Conservation (phyloP, 768 basidiomycete species). For the Auriscalpium vulgare region DNA sequence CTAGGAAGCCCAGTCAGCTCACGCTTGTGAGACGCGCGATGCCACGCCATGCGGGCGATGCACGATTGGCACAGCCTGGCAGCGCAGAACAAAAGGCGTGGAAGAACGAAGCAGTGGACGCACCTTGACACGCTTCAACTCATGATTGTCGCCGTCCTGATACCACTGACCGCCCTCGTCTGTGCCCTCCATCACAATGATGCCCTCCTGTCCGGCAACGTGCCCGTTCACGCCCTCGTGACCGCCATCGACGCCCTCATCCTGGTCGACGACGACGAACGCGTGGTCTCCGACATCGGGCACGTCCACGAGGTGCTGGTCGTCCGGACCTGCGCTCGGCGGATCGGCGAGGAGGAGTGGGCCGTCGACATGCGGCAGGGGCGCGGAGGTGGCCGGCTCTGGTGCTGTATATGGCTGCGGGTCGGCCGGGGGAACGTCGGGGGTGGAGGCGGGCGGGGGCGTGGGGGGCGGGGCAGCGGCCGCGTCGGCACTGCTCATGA, state of each 20-base stretch:
- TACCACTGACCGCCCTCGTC: slow-evolving; percentile 56
- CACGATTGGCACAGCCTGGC: slow-evolving; percentile 1
- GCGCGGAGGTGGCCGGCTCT: slow-evolving; percentile 14
- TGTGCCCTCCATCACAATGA: slow-evolving; percentile 29
- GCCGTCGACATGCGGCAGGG: slow-evolving; percentile 19
- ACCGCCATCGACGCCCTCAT: slow-evolving; percentile 1
- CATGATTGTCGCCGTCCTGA: slow-evolving; percentile 54
- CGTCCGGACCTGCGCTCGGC: slow-evolving; percentile 4
- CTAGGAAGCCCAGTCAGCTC: slow-evolving; percentile 32
- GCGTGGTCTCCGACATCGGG: slow-evolving; percentile 7
- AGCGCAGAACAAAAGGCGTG: slow-evolving; percentile 14
- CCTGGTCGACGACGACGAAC: slow-evolving; percentile 12
- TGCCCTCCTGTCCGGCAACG: slow-evolving; percentile 37
- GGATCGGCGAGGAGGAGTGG: not conserved
- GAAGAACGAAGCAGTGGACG: slow-evolving; percentile 17
- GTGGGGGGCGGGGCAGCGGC: slow-evolving; percentile 22
- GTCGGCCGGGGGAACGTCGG: slow-evolving; percentile 22
- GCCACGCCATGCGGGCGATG: too few relatives aligned
- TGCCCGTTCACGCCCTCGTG: slow-evolving; percentile 31
- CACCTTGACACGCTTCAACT: slow-evolving; percentile 83
- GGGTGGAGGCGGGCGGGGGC: slow-evolving; percentile 23
- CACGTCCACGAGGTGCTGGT: slow-evolving; percentile 1
- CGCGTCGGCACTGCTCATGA: slow-evolving; percentile 39
- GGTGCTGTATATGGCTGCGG: slow-evolving; percentile 17
- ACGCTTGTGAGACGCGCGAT: not conserved